Conservation (phyloP, 495 filamentous ascomycete species). For the Cairneyella variabilis region DNA sequence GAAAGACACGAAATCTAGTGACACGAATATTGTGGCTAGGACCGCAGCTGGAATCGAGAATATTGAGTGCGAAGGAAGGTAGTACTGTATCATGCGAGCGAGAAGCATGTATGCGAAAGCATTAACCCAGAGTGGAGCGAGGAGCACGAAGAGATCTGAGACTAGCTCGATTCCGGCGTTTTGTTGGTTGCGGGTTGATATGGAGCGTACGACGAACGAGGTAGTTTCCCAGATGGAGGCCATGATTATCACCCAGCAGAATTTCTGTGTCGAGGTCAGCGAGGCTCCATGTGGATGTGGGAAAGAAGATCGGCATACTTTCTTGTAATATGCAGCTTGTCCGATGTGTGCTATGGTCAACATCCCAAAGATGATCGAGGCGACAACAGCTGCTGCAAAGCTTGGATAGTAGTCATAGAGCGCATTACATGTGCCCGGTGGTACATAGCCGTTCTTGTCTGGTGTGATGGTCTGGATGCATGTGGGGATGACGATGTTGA, state of each 20-base stretch:
- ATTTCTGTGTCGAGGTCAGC: constrained; percentile 32
- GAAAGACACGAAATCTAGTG: constrained; percentile 56
- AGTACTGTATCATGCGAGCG: constrained; percentile 55
- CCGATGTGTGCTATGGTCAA: constrained; percentile 34
- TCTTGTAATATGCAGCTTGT: constrained; percentile 37
- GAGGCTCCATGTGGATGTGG: background rate
- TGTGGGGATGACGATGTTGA: constrained; percentile 25
- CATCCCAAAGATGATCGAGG: constrained; percentile 36
- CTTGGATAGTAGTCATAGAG: constrained; percentile 37
- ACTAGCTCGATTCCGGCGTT: constrained; percentile 21
- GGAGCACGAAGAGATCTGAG: constrained; percentile 33
- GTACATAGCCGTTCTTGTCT: constrained; percentile 37
- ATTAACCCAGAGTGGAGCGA: constrained; percentile 50
- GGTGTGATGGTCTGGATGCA: constrained; percentile 31
- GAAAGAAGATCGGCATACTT: constrained; percentile 9
- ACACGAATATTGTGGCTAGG: constrained; percentile 53
- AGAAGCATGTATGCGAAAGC: constrained; percentile 65
- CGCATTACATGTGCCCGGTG: constrained; percentile 35
- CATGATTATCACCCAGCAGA: constrained; percentile 52
- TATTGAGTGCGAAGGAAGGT: constrained; percentile 42
- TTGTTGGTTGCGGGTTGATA: constrained; percentile 37
- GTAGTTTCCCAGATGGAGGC: constrained; percentile 31
- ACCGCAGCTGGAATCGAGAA: constrained; percentile 41
- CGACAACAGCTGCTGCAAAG: constrained; percentile 28
- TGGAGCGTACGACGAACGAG: constrained; percentile 31